Base-by-base conservation (phyloP, 2,329 filamentous ascomycete species). In the Talaromyces funiculosus region DNA sequence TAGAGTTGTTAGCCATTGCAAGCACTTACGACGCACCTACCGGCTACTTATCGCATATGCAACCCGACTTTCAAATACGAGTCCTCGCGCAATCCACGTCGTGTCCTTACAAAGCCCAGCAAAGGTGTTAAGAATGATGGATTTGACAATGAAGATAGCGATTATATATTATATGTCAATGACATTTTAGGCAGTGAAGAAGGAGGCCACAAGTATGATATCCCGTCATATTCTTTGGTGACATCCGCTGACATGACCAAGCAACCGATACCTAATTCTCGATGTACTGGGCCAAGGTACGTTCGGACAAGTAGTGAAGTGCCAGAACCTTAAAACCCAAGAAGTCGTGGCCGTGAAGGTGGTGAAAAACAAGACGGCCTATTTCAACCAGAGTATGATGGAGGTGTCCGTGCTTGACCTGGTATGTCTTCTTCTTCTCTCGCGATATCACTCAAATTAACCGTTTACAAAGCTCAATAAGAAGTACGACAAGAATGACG, bases 351-450 rank as follows among this genome's bases (percentile, higher is more conserved):
- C 94, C 3, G 94, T 99, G 67, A 99, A 99, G 78, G 94, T 99
- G 59, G 94, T 99, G 79, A 99, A 99, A 79, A 99, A 99, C 76
- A 88, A 93, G 69, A 99, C 94, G 1, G 94, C 94, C 38, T 99
- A 99, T 75, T 99, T 99, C 80, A 99, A 99, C 73, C 94, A 99
- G 76, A 97, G 94, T 75, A 99, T 99, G 94, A 99, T 99, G 94
- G 94, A 99, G 73, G 94, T 99, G 33, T 99, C 94, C 1, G 94
- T 99, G 24, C 82, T 99, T 61, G 94, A 99, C 75, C 73, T 99
- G 82, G 91, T 95, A 82, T 61, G 85, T 67, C 35, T 33, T 10
- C n/a, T 3, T 10, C 18, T 16, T 22, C 26, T 16, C 6, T 24
- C 20, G 35, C 14, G 38, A 29, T 18, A 31, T 9, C 24, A 16